phyloP scores from a whole-genome alignment of 2,329 filamentous ascomycete genomes.

The Colletotrichum tofieldiae region DNA sequence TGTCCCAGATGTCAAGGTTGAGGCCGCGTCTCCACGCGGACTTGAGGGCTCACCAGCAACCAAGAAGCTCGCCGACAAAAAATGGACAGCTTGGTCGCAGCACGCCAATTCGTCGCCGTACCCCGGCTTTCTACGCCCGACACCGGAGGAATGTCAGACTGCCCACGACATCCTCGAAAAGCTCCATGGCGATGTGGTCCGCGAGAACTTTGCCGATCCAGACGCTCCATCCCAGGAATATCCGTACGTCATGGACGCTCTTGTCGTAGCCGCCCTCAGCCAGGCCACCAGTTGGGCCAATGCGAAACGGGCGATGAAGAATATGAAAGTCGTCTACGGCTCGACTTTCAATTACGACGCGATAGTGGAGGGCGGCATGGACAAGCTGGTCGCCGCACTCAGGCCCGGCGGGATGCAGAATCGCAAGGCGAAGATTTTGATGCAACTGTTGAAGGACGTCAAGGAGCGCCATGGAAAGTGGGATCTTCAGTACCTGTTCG shows the following conservation, averaged over 20 bases:
- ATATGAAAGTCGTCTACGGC: conserved; percentile 25
- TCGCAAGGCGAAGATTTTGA: conserved; percentile 28
- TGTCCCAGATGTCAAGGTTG: neutral
- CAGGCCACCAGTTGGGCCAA: conserved; percentile 27
- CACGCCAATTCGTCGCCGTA: conserved; percentile 20
- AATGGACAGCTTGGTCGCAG: conserved; percentile 7
- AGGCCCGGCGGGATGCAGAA: conserved; percentile 30
- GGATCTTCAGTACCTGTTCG: conserved; percentile 29
- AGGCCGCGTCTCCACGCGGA: neutral
- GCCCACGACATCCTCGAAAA: conserved; percentile 9
- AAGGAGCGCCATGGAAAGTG: conserved; percentile 23
- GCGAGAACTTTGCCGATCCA: conserved; percentile 15
- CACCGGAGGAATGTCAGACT: conserved; percentile 10
- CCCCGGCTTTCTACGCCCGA: conserved; percentile 6
- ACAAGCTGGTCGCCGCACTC: conserved; percentile 20
- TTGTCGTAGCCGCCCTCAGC: conserved; percentile 32
- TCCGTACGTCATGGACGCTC: conserved; percentile 26
- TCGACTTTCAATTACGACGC: conserved; percentile 23
- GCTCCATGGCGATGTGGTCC: conserved; percentile 21
- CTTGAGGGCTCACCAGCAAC: neutral
- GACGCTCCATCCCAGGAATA: neutral
- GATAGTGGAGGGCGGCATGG: conserved; percentile 22
- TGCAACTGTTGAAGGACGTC: conserved; percentile 20
- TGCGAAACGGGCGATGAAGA: conserved; percentile 34
- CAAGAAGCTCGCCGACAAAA: conserved; percentile 11